Evolutionary conservation across 352 stramenopile genomes (phyloP), one percentile per base, ranked within the genome.

Genomic region (Pythium folliculosum): DNA sequence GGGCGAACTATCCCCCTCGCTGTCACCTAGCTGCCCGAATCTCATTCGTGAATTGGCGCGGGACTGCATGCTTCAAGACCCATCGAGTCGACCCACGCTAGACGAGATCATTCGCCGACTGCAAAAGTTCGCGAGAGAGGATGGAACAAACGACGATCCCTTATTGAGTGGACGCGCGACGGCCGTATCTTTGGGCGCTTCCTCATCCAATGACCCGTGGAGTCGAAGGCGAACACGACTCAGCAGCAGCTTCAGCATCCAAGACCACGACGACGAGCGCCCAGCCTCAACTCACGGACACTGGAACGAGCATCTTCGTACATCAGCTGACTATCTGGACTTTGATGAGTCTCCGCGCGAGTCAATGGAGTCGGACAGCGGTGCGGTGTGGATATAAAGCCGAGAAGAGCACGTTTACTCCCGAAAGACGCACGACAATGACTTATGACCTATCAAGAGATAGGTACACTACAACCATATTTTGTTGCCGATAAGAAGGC

Each of bases 1-100:
- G 52, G 75, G 74, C 22, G 48, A 78, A 54, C 49, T 81, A 14
- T 49, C 63, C 16, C 74, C 74, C 21, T 64, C 58, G 0, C 63
- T 81, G 32, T 59, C 65, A 1, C 21, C 58, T 0, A 37, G 62
- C 5, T 81, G 74, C 47, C 71, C 67, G 4, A 32, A n/a, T 0
- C 22, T 49, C 19, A 68, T 81, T 32, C 62, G 64, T 6, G 49
- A 66, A 17, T 51, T 81, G 32, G 71, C 71, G 3, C 30, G 57
- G 0, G 63, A 67, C 1, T 81, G 75, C 27, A 57, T 81, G 30
- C 55, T 69, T 3, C 53, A 64, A 2, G 68, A 77, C 22, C 63
- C 76, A 3, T 59, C 70, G 27, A 23, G 37, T 25, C 67, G 77
- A 51, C 76, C 77, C 8, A 70, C 76, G 2, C 63, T 72, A 1